Evolutionary conservation across 108 stramenopile genomes (phyloP), one percentile per base, ranked within the genome.

Genomic region (Cyclotella choctawhatcheeana): DNA sequence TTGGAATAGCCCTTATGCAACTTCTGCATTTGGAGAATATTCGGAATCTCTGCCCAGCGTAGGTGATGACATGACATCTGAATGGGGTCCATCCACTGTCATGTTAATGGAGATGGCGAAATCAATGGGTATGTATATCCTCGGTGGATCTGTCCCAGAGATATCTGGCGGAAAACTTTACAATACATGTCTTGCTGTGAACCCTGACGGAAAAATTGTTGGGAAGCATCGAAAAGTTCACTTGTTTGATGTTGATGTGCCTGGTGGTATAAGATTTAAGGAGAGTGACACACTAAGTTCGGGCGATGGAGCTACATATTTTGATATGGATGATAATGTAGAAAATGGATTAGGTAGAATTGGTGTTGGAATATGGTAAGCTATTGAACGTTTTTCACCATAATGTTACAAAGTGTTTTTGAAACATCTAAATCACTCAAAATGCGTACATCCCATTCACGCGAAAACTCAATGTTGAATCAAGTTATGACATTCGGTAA

Each of bases 241-340:
- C 79, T 84, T 99, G 17, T 99, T 99, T 83, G 98, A 99, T 81
- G 97, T 99, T 58, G 95, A 97, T 74, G 97, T 99, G 25, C 98
- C 98, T 10, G 99, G 98, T 18, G 90, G 91, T 6, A 97, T 99
- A 62, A 93, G 87, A 20, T 99, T 99, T 79, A 88, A 83, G 79
- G 98, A 99, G 76, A 94, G 92, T 54, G 98, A 99, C 44, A 97
- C 98, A 0, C 83, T 98, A 22, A 88, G 82, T 20, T 81, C 88
- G 10, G 98, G 98, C 10, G 76, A 86, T 31, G 69, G 69, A 0
- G 64, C 87, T 1, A 88, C 95, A 0, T 76, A 83, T 53, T 97
- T 97, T 78, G 78, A 91, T 73, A 67, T 73, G 33, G 86, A 84
- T 17, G 64, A 52, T 34, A 61, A 60, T 5, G 65, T 27, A 26